phyloP scores from a whole-genome alignment of 2,329 filamentous ascomycete species.

The Alternaria alternata region DNA sequence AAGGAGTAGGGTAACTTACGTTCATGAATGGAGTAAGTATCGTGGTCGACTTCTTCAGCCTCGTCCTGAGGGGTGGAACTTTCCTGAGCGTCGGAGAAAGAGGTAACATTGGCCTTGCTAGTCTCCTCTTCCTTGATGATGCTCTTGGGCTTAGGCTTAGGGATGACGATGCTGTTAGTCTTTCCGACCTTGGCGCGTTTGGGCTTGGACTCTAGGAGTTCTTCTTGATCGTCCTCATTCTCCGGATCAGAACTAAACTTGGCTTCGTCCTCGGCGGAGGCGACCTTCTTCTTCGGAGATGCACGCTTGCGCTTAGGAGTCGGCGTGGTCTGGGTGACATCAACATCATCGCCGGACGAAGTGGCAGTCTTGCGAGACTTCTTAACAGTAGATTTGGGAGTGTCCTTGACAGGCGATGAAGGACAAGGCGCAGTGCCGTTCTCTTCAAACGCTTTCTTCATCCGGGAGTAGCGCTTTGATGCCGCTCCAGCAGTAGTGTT shows the following conservation, averaged over 20 bases:
- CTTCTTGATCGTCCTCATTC: slow-evolving; percentile 6
- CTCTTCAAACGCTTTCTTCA: slow-evolving; percentile 42
- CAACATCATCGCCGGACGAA: not conserved
- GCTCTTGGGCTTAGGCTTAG: not conserved
- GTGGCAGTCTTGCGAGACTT: slow-evolving; percentile 7
- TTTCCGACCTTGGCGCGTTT: slow-evolving; percentile 17
- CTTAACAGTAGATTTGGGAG: slow-evolving; percentile 8
- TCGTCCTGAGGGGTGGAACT: not conserved
- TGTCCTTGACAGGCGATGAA: not conserved
- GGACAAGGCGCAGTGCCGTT: slow-evolving; percentile 16
- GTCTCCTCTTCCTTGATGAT: slow-evolving; percentile 1
- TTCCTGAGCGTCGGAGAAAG: slow-evolving; percentile 19
- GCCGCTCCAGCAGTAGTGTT: slow-evolving; percentile 42
- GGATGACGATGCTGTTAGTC: not conserved
- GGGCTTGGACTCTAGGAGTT: not conserved
- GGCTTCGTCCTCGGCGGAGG: not conserved
- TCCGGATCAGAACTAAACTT: slow-evolving; percentile 2
- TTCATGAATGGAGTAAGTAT: not conserved
- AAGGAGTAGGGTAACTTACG: not conserved
- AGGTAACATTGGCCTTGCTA: slow-evolving; percentile 1
- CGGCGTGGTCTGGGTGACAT: not conserved
- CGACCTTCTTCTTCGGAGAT: slow-evolving; percentile 12
- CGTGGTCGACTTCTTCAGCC: not conserved
- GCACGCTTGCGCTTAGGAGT: slow-evolving; percentile 35
- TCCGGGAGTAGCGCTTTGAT: slow-evolving; percentile 43